These are phyloP conservation scores for Elymus sibiricus DNA, from an alignment of 176 grass and related monocot genomes.

Conservation along the genomic window DNA sequence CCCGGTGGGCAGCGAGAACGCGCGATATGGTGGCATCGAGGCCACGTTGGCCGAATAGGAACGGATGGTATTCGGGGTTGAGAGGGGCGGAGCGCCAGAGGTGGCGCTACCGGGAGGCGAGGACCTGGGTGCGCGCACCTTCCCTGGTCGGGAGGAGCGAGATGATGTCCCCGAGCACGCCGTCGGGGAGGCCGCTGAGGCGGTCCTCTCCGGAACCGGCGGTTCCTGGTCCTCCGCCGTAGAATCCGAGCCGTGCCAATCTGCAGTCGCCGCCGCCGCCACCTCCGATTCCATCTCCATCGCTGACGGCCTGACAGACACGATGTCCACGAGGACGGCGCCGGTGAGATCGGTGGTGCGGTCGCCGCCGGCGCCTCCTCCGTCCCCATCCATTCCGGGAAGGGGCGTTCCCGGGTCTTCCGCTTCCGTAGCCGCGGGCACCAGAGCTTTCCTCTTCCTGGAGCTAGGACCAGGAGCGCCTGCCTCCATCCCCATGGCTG, in stretches of 20 bases:
- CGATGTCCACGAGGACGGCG: too few relatives aligned
- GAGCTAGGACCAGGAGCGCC: too few relatives aligned
- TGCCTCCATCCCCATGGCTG: too few relatives aligned
- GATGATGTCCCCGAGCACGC: neutral
- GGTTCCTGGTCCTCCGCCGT: neutral
- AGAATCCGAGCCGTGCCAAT: neutral
- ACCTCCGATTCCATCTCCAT: too few relatives aligned
- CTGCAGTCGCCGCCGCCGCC: neutral
- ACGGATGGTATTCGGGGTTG: neutral
- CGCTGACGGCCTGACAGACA: too few relatives aligned
- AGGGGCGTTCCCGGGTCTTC: too few relatives aligned
- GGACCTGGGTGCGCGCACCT: neutral
- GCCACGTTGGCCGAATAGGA: neutral
- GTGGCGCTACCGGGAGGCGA: neutral
- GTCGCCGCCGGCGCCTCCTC: too few relatives aligned
- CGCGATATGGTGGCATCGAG: neutral
- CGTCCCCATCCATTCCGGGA: too few relatives aligned
- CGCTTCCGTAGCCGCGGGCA: neutral
- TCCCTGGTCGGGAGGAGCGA: neutral
- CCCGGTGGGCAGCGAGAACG: neutral
- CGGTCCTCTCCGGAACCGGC: neutral
- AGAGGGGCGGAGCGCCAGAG: neutral
- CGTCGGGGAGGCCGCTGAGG: neutral
- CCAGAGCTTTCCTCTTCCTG: too few relatives aligned
- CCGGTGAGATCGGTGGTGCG: too few relatives aligned